These are phyloP conservation scores for Boletus smithii DNA, from an alignment of 1,284 basidiomycete species.

Conservation along the genomic window DNA sequence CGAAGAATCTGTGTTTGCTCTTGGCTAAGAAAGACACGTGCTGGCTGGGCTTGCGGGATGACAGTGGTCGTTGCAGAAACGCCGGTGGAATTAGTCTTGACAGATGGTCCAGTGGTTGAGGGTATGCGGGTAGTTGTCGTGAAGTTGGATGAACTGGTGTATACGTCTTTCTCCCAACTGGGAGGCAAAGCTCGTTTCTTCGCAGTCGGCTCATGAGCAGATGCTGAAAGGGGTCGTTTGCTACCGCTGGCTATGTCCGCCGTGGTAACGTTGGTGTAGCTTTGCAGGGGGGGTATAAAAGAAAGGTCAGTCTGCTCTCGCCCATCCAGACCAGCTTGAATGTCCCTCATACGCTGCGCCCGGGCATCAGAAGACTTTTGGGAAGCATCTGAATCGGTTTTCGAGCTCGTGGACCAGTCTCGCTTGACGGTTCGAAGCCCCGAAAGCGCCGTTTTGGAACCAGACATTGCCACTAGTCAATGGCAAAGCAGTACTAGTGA, in stretches of 20 bases:
- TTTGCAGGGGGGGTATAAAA: constrained; percentile 21
- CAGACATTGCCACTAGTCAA: constrained; percentile 31
- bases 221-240: constrained; percentile 46
- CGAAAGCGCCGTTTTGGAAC: constrained; percentile 38
- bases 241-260: constrained; percentile 34
- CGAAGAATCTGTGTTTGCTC: constrained; percentile 83
- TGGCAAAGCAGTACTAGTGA: too few species aligned
- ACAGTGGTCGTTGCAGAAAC: constrained; percentile 9
- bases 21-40: constrained; percentile 62
- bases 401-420: constrained; percentile 43
- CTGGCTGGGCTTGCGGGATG: constrained; percentile 40
- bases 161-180: constrained; percentile 40
- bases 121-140: constrained; percentile 11
- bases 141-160: constrained; percentile 31
- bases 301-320: constrained; percentile 13
- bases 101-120: constrained; percentile 9
- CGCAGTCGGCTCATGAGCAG: constrained; percentile 33
- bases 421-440: constrained; percentile 45
- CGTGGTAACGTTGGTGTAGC: constrained; percentile 22
- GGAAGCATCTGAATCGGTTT: constrained; percentile 32
- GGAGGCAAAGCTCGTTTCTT: constrained; percentile 59
- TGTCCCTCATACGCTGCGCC: constrained; percentile 51
- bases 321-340: constrained; percentile 40
- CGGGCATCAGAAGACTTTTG: constrained; percentile 33
- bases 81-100: constrained; percentile 7